Base-by-base conservation (phyloP, 129 eudicot genomes). In the Glebionis coronaria region DNA sequence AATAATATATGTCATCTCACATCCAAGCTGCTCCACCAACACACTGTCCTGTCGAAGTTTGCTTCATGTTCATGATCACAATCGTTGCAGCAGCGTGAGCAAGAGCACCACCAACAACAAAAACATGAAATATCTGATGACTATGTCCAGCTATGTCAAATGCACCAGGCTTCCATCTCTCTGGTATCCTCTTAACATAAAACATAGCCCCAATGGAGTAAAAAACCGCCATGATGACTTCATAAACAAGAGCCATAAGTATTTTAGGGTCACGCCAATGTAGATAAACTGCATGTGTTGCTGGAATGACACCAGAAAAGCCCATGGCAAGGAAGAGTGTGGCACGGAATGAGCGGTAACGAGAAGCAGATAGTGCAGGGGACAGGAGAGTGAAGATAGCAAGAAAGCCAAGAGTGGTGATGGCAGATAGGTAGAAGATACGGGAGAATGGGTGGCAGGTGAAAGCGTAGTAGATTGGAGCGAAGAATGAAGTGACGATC, bases 111-210 rank as follows among this genome's bases (percentile, higher is more conserved):
- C 74, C 89, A 9, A 88, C 95, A 1, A 92, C 98, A 61, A 88
- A 86, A 20, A 82, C 87, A 68, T 92, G 98, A 66, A 92, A 92
- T 9, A 92, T 88, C 80, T 92, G 98, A 74, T 92, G 98, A 70
- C 98, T 92, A 19, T 92, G 98, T 8, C 98, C 98, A 5, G 91
- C 91, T 21, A 92, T 75, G 77, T 92, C 96, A 73, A 92, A 92
- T 9, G 81, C 80, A 40, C 98, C 96, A 3, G 98, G 98, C 75
- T 71, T 88, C 95, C 96, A 88, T 71, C 85, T 73, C 79, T 92
- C 98, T 0, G 98, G 98, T 18, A 88, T 68, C 68, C 98, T 80
- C 44, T 69, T 86, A 10, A 92, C 87, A 7, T 92, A 92, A 65
- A 92, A 88, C 61, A 65, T 78, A 0, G 84, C 96, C 29, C 98